Evolutionary conservation across 768 basidiomycete genomes (phyloP).

Genomic region (Vishniacozyma victoriae): DNA sequence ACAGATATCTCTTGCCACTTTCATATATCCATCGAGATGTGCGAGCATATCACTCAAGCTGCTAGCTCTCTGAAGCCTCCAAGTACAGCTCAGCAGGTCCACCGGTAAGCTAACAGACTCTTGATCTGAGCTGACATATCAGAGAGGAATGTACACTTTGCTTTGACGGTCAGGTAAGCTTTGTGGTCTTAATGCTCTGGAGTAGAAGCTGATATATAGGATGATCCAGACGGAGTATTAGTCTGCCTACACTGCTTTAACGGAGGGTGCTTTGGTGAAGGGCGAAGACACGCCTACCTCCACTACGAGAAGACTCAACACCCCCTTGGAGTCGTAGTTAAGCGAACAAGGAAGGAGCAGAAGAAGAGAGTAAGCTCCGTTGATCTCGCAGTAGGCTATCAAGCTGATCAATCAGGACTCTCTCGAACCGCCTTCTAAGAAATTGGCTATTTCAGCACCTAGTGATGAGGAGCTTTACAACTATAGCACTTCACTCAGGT

Average conservation of each 20-base stretch:
- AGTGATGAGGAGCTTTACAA: slow-evolving; percentile 86
- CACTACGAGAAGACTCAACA: slow-evolving; percentile 73
- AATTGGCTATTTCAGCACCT: slow-evolving; percentile 71
- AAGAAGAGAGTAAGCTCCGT: slow-evolving; percentile 57
- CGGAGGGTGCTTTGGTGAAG: slow-evolving; percentile 65
- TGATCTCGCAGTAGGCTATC: neutral
- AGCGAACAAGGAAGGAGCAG: slow-evolving; percentile 62
- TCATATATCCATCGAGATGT: no score
- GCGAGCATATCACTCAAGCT: slow-evolving; percentile 17
- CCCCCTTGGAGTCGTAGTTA: slow-evolving; percentile 69
- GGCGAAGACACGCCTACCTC: slow-evolving; percentile 64
- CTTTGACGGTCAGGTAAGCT: slow-evolving; percentile 79
- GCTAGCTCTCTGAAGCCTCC: slow-evolving; percentile 19
- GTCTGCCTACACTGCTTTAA: slow-evolving; percentile 93
- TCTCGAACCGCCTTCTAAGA: slow-evolving; percentile 76
- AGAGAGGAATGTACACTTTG: slow-evolving; percentile 96
- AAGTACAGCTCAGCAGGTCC: slow-evolving; percentile 28
- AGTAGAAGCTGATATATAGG: slow-evolving; percentile 51
- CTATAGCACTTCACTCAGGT: slow-evolving; percentile 59
- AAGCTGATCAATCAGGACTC: slow-evolving; percentile 53
- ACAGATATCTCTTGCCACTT: no score
- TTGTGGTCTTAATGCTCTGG: neutral
- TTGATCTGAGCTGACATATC: slow-evolving; percentile 4
- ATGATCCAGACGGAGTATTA: slow-evolving; percentile 68
- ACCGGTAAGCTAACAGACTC: slow-evolving; percentile 20